A percentile compares a stretch with the other conserved stretches of the same genome.
These are phyloP conservation scores for Diaporthe vexans DNA, from an alignment of 2,329 filamentous ascomycete genomes.

Conservation along the genomic window DNA sequence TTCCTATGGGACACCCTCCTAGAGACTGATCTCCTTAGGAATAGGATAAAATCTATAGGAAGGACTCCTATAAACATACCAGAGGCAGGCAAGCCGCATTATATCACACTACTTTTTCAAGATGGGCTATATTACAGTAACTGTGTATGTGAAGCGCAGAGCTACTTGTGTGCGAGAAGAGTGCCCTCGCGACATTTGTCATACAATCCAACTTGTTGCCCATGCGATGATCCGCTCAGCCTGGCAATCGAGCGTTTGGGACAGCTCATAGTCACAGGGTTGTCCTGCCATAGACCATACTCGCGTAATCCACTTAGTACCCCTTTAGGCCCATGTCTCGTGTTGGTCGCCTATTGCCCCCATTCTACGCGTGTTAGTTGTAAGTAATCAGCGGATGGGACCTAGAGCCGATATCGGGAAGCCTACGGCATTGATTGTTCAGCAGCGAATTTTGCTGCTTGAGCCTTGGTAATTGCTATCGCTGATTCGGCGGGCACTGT, in stretches of 20 bases:
- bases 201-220: no score
- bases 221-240: not conserved
- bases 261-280: not conserved
- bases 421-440: constrained; percentile 16
- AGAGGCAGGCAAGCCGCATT: no score
- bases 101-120: no score
- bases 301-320: not conserved
- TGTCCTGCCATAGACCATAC: not conserved
- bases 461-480: constrained; percentile 25
- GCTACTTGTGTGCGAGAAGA: not conserved
- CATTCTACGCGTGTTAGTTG: not conserved
- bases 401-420: constrained; percentile 17
- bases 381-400: not conserved
- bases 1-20: no score
- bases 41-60: no score
- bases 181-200: not conserved
- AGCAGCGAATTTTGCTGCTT: constrained; percentile 13
- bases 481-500: constrained; percentile 32
- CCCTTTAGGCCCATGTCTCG: no score
- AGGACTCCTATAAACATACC: no score
- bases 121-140: no score
- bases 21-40: no score
- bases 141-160: no score
- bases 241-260: not conserved
- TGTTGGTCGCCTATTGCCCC: not conserved